These are phyloP conservation scores for Entamoeba nuttalli DNA, from an alignment of 208 protist species.

Conservation along the genomic window DNA sequence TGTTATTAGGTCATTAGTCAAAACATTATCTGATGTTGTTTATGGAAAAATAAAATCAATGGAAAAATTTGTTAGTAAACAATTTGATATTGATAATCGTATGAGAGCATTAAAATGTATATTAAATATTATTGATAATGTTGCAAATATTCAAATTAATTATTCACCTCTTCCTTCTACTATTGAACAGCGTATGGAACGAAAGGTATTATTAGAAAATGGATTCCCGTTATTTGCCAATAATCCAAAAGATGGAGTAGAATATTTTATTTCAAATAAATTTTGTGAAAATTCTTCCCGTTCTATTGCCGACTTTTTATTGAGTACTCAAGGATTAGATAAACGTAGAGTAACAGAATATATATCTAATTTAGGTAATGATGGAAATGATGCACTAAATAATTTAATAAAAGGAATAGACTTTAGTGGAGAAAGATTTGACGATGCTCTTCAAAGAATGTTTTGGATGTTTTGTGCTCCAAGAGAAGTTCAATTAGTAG, in stretches of 20 bases:
- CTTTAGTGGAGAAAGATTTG: not conserved
- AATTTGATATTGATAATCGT: not conserved
- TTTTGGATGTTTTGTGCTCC: not conserved
- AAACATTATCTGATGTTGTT: not conserved
- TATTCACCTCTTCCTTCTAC: no score
- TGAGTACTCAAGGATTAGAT: not conserved
- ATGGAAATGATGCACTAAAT: not conserved
- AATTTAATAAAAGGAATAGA: not conserved
- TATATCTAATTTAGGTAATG: not conserved
- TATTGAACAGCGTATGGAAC: not conserved
- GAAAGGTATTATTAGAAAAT: not conserved
- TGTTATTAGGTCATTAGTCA: not conserved
- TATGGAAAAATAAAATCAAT: not conserved
- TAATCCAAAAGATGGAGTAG: not conserved
- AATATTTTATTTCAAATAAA: not conserved
- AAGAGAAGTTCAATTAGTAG: not conserved
- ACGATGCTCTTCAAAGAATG: not conserved
- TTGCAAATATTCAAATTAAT: not conserved
- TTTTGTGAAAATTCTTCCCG: not conserved
- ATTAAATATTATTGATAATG: not conserved
- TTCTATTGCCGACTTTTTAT: not conserved
- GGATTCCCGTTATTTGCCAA: not conserved
- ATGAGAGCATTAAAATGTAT: not conserved
- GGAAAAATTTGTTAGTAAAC: not conserved
- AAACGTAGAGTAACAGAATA: not conserved